Evolutionary conservation across 2,329 filamentous ascomycete genomes (phyloP).

Genomic region (Teratosphaeria epicoccoides): DNA sequence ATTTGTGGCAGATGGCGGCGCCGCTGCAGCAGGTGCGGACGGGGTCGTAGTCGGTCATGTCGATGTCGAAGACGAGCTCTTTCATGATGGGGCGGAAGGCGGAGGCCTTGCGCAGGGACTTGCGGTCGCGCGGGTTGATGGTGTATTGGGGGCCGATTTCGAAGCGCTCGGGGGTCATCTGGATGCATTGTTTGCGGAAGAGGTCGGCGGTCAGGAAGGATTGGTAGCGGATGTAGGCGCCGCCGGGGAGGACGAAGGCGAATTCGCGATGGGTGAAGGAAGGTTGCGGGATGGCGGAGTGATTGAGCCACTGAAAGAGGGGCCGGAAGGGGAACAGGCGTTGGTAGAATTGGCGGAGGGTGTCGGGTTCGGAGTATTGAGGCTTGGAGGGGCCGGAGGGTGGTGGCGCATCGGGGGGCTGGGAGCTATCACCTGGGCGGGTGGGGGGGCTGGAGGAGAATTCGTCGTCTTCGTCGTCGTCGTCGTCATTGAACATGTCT

Average conservation of each 20-base stretch:
- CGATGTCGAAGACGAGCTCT: conserved; percentile 97
- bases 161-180: conserved; percentile 82
- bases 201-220: conserved; percentile 59
- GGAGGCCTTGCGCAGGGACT: conserved; percentile 67
- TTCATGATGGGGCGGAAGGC: conserved; percentile 83
- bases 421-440: conserved; percentile 33
- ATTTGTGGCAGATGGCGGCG: conserved; percentile 85
- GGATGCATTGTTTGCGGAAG: conserved; percentile 83
- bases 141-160: conserved; percentile 98
- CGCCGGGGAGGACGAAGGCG: conserved; percentile 85
- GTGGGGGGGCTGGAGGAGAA: conserved; percentile 45
- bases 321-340: conserved; percentile 89
- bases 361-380: conserved; percentile 57
- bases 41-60: conserved; percentile 97
- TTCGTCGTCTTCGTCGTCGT: conserved; percentile 46
- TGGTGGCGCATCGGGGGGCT: conserved; percentile 24
- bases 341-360: conserved; percentile 91
- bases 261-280: conserved; percentile 94
- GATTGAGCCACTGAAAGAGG: conserved; percentile 96
- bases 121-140: conserved; percentile 86
- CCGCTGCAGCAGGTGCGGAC: conserved; percentile 91
- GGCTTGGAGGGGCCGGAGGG: conserved; percentile 10
- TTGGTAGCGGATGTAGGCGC: conserved; percentile 87
- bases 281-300: conserved; percentile 70
- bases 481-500: conserved; percentile 48